Evolutionary conservation across 768 basidiomycete genomes (phyloP), one percentile per base, ranked within the genome.

Genomic region (Porpolomopsis calyptriformis): DNA sequence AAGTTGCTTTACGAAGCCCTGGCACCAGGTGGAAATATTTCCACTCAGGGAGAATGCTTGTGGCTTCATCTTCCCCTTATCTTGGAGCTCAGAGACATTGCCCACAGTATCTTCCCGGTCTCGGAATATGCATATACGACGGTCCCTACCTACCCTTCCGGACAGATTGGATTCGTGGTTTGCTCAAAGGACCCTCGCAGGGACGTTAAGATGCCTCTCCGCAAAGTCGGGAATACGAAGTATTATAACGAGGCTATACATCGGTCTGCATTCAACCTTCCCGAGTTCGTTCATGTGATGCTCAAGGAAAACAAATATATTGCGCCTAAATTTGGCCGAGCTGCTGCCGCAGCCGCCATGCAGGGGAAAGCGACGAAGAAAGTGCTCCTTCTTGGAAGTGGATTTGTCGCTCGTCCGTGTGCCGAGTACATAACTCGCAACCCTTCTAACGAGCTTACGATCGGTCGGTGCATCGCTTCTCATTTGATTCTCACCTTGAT

Each of bases 101-200:
- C 84, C 34, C 69, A 75, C 46, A 65, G 68, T 38, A 65, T 96
- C 49, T 99, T 97, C 72, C 73, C 84, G 31, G 76, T 78, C 14
- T 72, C 81, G 33, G 84, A 90, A 58, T 99, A 96, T 61, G 96
- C 91, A 12, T 96, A 75, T 66, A 93, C 92, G 49, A 97, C 92
- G 18, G 93, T 98, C 53, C 94, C 94, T 0, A 96, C 93, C 12
- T 99, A 99, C 66, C 96, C 96, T 16, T 84, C 87, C n/a, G 96
- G 96, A 29, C 92, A 93, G 60, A 99, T 98, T 57, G 93, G 96
- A 19, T 93, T 93, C 68, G 74, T 93, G 53, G 71, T 97, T 38
- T 88, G 85, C 63, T 82, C 91, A 46, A 92, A 85, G 65, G 82
- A 82, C 23, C 64, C 68, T 12, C 71, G 68, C 22, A 73, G 87